Conservation (phyloP, 192 early-diverging fungal species). For the Coemansia sp. region DNA sequence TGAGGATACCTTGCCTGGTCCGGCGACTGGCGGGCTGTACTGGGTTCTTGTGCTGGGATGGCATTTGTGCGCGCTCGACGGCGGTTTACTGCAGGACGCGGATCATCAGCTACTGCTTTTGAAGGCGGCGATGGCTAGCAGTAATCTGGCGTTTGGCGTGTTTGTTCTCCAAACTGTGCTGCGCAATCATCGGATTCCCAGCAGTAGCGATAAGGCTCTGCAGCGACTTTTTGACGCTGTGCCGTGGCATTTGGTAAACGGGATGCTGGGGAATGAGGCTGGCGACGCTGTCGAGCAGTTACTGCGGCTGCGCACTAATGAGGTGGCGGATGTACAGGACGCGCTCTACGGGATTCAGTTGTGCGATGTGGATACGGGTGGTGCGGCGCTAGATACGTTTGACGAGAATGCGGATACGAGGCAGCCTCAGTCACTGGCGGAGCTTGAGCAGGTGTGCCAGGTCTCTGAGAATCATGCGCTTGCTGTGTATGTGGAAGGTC, state of each 20-base stretch:
- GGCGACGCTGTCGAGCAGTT: constrained; percentile 7
- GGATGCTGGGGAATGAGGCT: constrained; percentile 8
- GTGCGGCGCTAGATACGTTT: not conserved
- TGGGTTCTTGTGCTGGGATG: constrained; percentile 43
- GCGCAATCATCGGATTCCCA: not conserved
- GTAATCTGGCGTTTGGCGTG: constrained; percentile 30
- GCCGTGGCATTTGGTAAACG: constrained; percentile 5
- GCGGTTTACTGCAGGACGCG: not conserved
- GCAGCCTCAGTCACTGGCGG: not conserved
- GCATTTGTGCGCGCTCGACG: constrained; percentile 17
- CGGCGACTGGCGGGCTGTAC: constrained; percentile 10
- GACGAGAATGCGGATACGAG: not conserved
- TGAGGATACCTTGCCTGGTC: not conserved
- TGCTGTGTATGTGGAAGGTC: not conserved
- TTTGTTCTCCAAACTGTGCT: constrained; percentile 24
- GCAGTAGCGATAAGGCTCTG: not conserved
- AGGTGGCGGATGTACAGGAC: not conserved
- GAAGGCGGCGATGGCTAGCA: constrained; percentile 21
- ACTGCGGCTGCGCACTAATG: constrained; percentile 1
- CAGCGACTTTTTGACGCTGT: not conserved
- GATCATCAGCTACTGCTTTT: constrained; percentile 28
- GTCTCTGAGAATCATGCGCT: not conserved
- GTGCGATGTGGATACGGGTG: not conserved
- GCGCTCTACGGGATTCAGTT: constrained; percentile 10
- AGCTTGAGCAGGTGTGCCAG: not conserved